Evolutionary conservation across 192 early-diverging fungal species (phyloP).

Genomic region (Podila minutissima): DNA sequence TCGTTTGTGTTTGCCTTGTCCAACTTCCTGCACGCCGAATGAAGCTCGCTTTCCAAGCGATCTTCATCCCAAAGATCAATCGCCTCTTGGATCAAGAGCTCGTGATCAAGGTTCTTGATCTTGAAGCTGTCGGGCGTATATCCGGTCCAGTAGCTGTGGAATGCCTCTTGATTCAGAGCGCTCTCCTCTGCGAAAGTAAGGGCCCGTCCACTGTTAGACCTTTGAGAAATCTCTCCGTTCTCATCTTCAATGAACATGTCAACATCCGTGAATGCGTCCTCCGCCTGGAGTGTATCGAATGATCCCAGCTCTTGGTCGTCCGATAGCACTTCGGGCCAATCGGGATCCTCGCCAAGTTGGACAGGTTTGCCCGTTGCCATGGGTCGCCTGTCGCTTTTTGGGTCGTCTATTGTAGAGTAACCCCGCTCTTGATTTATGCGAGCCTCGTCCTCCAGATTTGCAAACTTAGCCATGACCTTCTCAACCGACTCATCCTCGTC

Average conservation of each 20-base stretch:
- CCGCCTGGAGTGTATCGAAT: conserved; percentile 10
- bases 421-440: conserved; percentile 1
- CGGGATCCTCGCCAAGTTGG: background rate
- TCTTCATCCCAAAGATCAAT: conserved; percentile 47
- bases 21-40: conserved; percentile 40
- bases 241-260: conserved; percentile 36
- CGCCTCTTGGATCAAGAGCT: conserved; percentile 43
- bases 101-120: conserved; percentile 41
- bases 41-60: conserved; percentile 32
- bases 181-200: conserved; percentile 19
- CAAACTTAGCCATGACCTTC: conserved; percentile 57
- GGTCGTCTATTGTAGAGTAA: background rate
- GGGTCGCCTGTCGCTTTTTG: background rate
- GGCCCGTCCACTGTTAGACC: conserved; percentile 5
- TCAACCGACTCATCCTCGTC: conserved; percentile 60
- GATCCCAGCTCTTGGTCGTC: conserved; percentile 37
- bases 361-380: too few relatives aligned
- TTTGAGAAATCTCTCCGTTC: conserved; percentile 23
- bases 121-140: conserved; percentile 37
- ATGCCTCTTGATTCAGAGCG: conserved; percentile 14
- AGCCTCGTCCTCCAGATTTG: conserved; percentile 39
- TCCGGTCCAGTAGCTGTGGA: conserved; percentile 50
- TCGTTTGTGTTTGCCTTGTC: conserved; percentile 60
- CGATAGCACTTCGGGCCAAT: conserved; percentile 17
- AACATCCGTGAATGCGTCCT: conserved; percentile 14